Base-by-base conservation (phyloP, 163 green algal genomes). In the Prototheca cutis region DNA sequence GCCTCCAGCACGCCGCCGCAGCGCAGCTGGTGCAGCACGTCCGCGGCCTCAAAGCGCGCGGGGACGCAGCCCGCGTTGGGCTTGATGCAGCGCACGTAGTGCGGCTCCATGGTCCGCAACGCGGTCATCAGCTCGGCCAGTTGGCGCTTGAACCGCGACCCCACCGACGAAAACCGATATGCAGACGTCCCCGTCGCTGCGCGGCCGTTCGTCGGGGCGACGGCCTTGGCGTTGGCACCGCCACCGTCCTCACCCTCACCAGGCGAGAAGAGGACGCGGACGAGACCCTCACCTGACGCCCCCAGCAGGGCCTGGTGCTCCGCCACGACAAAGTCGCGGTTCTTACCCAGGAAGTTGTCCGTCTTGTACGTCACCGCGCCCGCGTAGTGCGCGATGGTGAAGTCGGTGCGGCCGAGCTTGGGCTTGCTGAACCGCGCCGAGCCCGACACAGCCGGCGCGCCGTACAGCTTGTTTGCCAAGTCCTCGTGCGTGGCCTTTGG, bases 61-160 rank as follows among this genome's bases (percentile, higher is more conserved):
- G 90, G 80, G 51, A 69, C 72, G 77, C 89, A 89, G 33, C 62
- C 39, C 13, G 63, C 59, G 81, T 97, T 97, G 56, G 93, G 93
- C 80, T 99, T 99, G 76, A 99, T 95, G 80, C 93, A 99, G 65
- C 93, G 88, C 49, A 99, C 85, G 79, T 98, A 99, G 79, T 98
- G 92, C 28, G 93, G 93, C 75, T 96, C 81, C 76, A 94, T 97
- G n/a, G 65, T 64, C 68, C 84, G 73, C 66, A 96, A 75, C 32
- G 83, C 80, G 24, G 74, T 56, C 91, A 97, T 97, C 6, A 98
- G 84, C 40, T 91, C 87, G 0, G 55, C 72, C 52, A 98, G 79
- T 81, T 97, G 79, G 17, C 59, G 55, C 81, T 97, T 97, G 83
- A 99, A 99, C 52, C 83, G 79, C 54, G 57, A 84, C 56, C 81